These are phyloP conservation scores for Aleurites moluccanus DNA, from an alignment of 441 rosid species.

Conservation along the genomic window DNA sequence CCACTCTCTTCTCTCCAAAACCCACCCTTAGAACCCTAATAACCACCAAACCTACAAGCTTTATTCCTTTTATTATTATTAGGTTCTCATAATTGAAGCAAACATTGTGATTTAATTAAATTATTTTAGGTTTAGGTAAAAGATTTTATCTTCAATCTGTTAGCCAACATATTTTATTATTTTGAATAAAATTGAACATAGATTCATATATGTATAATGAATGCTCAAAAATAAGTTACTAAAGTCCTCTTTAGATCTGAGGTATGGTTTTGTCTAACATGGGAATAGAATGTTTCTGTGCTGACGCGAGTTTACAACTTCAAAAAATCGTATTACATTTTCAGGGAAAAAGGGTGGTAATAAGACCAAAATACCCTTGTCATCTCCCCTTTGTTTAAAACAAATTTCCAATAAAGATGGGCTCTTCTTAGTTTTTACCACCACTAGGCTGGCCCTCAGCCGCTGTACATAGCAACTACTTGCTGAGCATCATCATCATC, in stretches of 20 bases:
- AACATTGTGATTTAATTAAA: no score
- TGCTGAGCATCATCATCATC: neutral
- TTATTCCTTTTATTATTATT: conserved; percentile 7
- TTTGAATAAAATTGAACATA: no score
- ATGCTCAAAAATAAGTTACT: no score
- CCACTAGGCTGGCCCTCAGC: neutral
- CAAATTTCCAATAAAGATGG: neutral
- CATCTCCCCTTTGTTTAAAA: neutral
- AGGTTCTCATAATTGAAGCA: no score
- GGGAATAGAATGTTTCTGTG: no score
- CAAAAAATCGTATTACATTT: neutral
- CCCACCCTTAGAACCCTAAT: conserved; percentile 6
- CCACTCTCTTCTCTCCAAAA: conserved; percentile 11
- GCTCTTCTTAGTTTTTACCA: neutral
- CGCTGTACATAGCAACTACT: neutral
- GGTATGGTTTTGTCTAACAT: no score
- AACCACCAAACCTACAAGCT: conserved; percentile 12
- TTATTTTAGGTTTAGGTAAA: no score
- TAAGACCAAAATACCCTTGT: conserved; percentile 18
- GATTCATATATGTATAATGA: no score
- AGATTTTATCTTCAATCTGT: no score
- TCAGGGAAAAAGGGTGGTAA: neutral
- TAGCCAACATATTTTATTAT: no score
- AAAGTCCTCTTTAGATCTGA: no score
- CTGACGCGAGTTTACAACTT: no score